phyloP scores from a whole-genome alignment of 2,329 filamentous ascomycete species.

The Fusarium sp. region DNA sequence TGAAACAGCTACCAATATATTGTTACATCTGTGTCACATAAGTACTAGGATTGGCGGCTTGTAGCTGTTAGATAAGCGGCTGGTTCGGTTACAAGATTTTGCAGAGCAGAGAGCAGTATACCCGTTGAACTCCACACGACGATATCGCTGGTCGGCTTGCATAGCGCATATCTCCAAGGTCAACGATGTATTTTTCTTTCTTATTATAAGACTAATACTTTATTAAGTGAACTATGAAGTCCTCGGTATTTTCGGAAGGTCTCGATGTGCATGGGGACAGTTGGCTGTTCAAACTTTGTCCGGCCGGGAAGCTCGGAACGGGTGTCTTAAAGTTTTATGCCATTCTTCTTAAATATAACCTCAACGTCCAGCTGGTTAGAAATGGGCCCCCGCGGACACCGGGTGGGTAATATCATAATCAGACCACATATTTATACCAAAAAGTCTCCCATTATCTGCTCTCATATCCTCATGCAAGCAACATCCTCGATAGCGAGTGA shows the following conservation, averaged over 20 bases:
- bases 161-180: not conserved
- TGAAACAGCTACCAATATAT: not conserved
- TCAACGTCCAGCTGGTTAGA: not conserved
- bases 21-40: not conserved
- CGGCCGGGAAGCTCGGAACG: not conserved
- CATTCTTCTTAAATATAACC: not conserved
- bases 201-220: too few species aligned
- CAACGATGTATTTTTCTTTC: fast-evolving
- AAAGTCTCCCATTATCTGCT: too few species aligned
- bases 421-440: not conserved
- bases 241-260: fast-evolving
- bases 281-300: fast-evolving
- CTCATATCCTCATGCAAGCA: not conserved
- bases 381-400: not conserved
- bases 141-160: not conserved
- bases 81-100: too few species aligned
- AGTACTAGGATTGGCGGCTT: not conserved
- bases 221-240: fast-evolving
- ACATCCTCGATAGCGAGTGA: not conserved
- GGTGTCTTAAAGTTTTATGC: not conserved
- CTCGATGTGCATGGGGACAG: fast-evolving
- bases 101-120: too few species aligned
- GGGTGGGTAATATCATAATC: not conserved
- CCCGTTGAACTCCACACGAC: not conserved
- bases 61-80: not conserved